Conservation (phyloP, 1,284 basidiomycete species). For the Cryptococcus wingfieldii region DNA sequence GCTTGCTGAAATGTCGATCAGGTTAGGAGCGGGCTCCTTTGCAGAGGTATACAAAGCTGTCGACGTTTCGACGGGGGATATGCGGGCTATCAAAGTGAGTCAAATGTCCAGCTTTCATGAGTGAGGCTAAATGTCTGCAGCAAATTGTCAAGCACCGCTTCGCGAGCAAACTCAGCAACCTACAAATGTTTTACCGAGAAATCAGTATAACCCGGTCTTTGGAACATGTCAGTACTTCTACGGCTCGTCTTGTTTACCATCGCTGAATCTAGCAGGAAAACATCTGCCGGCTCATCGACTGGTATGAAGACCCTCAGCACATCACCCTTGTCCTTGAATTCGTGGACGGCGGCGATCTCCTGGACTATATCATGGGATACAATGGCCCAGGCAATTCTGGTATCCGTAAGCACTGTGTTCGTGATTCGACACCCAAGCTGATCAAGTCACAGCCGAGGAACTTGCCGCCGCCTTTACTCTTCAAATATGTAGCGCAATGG, state of each 20-base stretch:
- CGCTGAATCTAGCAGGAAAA: constrained; percentile 53
- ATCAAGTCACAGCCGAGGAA: constrained; percentile 33
- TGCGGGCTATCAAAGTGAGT: constrained; percentile 48
- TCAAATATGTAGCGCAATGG: constrained; percentile 49
- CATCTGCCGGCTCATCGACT: constrained; percentile 74
- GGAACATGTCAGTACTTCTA: constrained; percentile 55
- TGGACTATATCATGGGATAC: constrained; percentile 65
- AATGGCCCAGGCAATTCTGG: constrained; percentile 28
- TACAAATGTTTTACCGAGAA: constrained; percentile 63
- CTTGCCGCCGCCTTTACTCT: constrained; percentile 38
- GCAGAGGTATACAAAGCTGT: constrained; percentile 48
- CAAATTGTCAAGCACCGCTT: constrained; percentile 50
- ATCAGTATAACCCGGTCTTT: constrained; percentile 71
- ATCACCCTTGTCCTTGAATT: constrained; percentile 58
- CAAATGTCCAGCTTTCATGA: constrained; percentile 29
- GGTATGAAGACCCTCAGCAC: constrained; percentile 63
- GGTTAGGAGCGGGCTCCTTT: constrained; percentile 49
- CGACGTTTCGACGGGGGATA: constrained; percentile 42
- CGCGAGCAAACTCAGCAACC: constrained; percentile 49
- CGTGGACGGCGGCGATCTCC: constrained; percentile 80
- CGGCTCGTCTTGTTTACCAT: not conserved
- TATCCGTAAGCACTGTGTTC: constrained; percentile 51
- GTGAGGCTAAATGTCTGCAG: constrained; percentile 11
- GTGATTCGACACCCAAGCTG: not conserved
- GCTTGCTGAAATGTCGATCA: constrained; percentile 4